phyloP scores from a whole-genome alignment of 1,284 basidiomycete species.

The Papiliotrema fonsecae region DNA sequence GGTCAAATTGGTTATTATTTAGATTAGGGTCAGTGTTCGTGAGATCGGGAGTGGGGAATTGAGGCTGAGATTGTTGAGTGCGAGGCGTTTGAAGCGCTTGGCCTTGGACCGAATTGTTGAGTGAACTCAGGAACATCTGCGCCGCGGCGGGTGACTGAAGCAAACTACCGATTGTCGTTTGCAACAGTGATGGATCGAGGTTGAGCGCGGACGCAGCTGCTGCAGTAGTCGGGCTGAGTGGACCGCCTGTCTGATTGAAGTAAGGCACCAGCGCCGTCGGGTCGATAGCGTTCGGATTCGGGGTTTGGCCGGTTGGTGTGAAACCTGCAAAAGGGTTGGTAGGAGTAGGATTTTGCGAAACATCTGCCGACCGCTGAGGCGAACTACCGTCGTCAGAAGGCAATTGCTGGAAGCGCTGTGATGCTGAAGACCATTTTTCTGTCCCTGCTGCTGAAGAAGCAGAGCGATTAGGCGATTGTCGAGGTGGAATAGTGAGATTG shows the following conservation, averaged over 20 bases:
- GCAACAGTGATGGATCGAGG: conserved; percentile 52
- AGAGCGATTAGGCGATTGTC: conserved; percentile 10
- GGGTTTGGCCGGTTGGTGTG: background rate
- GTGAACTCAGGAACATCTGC: conserved; percentile 62
- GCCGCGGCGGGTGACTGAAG: conserved; percentile 63
- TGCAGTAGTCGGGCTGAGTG: conserved; percentile 16
- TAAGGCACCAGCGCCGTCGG: conserved; percentile 18
- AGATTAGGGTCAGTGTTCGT: background rate
- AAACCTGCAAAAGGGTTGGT: conserved; percentile 11
- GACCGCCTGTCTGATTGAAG: conserved; percentile 3
- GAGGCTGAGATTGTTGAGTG: background rate
- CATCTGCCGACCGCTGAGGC: conserved; percentile 3
- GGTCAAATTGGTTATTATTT: background rate
- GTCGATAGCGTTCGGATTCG: conserved; percentile 12
- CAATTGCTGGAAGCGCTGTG: conserved; percentile 34
- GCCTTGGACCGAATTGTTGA: conserved; percentile 38
- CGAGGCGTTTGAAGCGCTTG: conserved; percentile 26
- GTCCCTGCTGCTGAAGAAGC: background rate
- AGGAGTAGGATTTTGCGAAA: conserved; percentile 8
- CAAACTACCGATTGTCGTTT: conserved; percentile 58
- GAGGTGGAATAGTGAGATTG: conserved; percentile 9
- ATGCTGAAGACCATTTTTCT: conserved; percentile 18
- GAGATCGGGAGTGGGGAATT: background rate
- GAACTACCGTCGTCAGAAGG: conserved; percentile 30
- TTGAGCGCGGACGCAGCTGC: conserved; percentile 28